Percentiles rank a stretch among this genome's conserved stretches.
These are phyloP conservation scores for Pseudonectria buxi DNA, from an alignment of 2,329 filamentous ascomycete genomes.

Conservation along the genomic window DNA sequence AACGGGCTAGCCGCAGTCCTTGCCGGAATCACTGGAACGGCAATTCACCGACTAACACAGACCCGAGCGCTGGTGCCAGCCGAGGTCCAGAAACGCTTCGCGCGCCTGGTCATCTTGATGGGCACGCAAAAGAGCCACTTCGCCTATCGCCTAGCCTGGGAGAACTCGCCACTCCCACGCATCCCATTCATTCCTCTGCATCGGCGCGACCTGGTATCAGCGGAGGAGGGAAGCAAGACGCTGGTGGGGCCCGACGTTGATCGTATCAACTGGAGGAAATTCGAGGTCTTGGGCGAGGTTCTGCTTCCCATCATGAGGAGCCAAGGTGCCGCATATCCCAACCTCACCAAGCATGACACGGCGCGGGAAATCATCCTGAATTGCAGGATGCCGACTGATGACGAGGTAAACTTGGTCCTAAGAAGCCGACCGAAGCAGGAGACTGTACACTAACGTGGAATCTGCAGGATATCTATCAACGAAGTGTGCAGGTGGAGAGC, in stretches of 20 bases:
- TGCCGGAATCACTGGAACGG: conserved; percentile 82
- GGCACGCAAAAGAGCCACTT: conserved; percentile 86
- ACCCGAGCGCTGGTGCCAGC: conserved; percentile 70
- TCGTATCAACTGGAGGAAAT: conserved; percentile 96
- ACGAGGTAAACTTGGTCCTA: conserved; percentile 59
- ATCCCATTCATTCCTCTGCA: conserved; percentile 93
- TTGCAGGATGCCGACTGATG: conserved; percentile 73
- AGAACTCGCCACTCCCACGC: conserved; percentile 81
- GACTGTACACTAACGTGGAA: conserved; percentile 16
- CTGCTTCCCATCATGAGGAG: conserved; percentile 86
- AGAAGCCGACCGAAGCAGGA: no score
- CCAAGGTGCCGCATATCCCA: conserved; percentile 75
- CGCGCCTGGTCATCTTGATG: conserved; percentile 87
- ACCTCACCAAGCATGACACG: conserved; percentile 61
- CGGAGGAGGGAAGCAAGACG: conserved; percentile 86
- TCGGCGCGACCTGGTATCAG: conserved; percentile 80
- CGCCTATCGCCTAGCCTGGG: conserved; percentile 94
- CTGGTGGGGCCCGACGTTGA: conserved; percentile 69
- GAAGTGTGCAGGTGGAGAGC: conserved; percentile 54
- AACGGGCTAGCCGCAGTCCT: conserved; percentile 92
- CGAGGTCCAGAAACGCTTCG: conserved; percentile 73
- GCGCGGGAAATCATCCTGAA: conserved; percentile 73
- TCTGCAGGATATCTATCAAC: conserved; percentile 56
- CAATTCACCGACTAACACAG: conserved; percentile 74
- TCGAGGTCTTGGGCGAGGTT: conserved; percentile 91